Evolutionary conservation across 2,329 filamentous ascomycete genomes (phyloP), one percentile per base, ranked within the genome.

Genomic region (Aspergillus felis): DNA sequence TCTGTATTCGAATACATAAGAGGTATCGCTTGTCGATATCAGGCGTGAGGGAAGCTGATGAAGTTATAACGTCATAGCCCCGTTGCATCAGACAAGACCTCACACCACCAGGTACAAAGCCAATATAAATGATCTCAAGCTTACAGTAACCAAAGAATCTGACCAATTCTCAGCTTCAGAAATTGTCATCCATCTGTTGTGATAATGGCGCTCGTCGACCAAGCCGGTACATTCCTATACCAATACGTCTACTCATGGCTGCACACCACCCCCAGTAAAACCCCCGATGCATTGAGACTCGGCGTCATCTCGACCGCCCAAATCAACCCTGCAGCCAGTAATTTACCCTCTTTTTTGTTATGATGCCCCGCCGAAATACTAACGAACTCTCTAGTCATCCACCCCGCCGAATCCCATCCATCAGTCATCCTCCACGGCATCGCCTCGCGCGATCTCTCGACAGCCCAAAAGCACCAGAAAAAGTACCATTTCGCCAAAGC

Each of bases 341-440:
- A 8, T 9, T 28, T 28, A 28, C 28, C 22, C 2, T 22, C 2
- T 22, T 22, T 22, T 22, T 22, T 22, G 22, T 22, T 22, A 22
- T 22, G 22, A 22, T 22, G 22, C 22, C 22, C 9, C 20, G n/a
- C 42, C 9, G 17, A 20, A 42, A 22, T 28, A 20, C 14, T 50
- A 20, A 29, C 38, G 25, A 27, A 52, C n/a, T 2, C 9, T 10
- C 28, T 24, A 56, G 54, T 56, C n/a, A 56, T 56, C 27, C 54
- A 52, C 41, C 48, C 28, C 2, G 22, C 41, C 8, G 17, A 56
- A 56, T 48, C 9, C 42, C 41, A 38, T n/a, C 28, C 28, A 22
- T 52, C 42, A 3, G 79, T 85, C 6, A 71, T 84, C 10, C 61
- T 86, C 12, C 74, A 80, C 25, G 80, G 76, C 5, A 77, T 86